These are phyloP conservation scores for Pseudoturritis turrita DNA, from an alignment of 345 rosid genomes.

Conservation along the genomic window DNA sequence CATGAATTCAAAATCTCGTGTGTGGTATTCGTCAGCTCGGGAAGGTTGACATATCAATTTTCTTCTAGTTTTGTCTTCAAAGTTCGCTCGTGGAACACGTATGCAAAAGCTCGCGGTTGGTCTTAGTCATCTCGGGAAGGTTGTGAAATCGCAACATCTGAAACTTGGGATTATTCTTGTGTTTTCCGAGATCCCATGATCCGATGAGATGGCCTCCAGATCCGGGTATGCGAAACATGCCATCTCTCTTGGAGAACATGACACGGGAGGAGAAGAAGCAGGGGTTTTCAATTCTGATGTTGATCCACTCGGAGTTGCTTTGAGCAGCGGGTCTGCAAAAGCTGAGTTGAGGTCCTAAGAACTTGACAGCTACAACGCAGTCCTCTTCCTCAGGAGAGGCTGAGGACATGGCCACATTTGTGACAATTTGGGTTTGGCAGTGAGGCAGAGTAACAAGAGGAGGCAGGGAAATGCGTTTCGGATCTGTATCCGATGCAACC, in stretches of 20 bases:
- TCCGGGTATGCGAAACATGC: neutral
- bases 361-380: neutral
- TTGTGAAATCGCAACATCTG: neutral
- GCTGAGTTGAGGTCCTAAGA: neutral
- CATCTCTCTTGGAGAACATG: neutral
- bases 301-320: neutral
- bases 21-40: no score
- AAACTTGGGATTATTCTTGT: neutral
- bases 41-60: no score
- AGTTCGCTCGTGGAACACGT: neutral
- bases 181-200: neutral
- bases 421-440: no score
- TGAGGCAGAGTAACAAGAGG: no score
- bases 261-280: neutral
- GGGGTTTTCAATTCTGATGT: neutral
- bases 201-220: neutral
- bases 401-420: no score
- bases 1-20: no score
- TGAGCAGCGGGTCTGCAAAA: neutral
- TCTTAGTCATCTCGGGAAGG: neutral
- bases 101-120: neutral
- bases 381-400: no score
- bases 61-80: no score
- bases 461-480: no score
- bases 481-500: no score